Percentiles rank a stretch among this genome's conserved stretches.
These are phyloP conservation scores for Wickerhamomyces ciferrii DNA, from an alignment of 805 yeast species.

Conservation along the genomic window DNA sequence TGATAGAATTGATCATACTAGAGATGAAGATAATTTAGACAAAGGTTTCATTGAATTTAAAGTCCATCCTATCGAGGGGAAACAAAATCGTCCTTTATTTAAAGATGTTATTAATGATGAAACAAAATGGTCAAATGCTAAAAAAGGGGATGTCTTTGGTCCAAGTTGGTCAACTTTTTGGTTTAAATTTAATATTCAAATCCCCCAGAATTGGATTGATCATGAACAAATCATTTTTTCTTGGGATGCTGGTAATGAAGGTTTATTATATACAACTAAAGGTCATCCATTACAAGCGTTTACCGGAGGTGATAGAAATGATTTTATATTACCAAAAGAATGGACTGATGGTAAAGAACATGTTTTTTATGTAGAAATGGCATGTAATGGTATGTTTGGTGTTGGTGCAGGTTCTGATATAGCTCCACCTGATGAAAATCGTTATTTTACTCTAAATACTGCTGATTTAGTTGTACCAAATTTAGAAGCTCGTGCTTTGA, in stretches of 20 bases:
- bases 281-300: constrained; percentile 80
- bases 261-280: constrained; percentile 60
- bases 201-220: constrained; percentile 50
- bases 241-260: constrained; percentile 88
- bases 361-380: constrained; percentile 76
- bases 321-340: constrained; percentile 58
- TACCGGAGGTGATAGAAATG: constrained; percentile 77
- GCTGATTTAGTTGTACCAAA: constrained; percentile 85
- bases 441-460: constrained; percentile 57
- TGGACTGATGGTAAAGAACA: constrained; percentile 52
- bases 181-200: constrained; percentile 65
- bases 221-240: constrained; percentile 53
- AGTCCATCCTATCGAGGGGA: constrained; percentile 70
- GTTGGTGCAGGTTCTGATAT: constrained; percentile 56
- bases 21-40: constrained; percentile 23
- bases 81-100: constrained; percentile 39
- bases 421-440: constrained; percentile 65
- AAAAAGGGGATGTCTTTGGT: constrained; percentile 74
- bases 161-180: constrained; percentile 98
- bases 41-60: constrained; percentile 48
- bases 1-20: constrained; percentile 42
- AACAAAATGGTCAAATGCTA: constrained; percentile 46
- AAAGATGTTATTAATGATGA: constrained; percentile 22
- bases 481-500: constrained; percentile 70
- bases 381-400: constrained; percentile 95